Base-by-base conservation (phyloP, 1,284 basidiomycete genomes). In the Malassezia obtusa region DNA sequence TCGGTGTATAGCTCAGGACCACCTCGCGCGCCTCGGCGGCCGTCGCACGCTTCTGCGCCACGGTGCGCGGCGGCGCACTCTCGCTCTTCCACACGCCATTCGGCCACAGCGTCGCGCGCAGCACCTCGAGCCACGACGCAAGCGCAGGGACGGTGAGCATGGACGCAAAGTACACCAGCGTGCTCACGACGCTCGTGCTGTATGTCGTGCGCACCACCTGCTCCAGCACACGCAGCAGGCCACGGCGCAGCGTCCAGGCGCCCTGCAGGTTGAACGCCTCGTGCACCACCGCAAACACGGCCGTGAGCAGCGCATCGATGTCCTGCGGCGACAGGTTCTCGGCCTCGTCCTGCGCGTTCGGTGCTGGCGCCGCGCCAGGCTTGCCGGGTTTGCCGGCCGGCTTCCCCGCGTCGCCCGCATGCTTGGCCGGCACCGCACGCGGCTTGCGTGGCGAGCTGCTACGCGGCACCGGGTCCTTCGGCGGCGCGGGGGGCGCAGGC, bases 181-280 rank as follows among this genome's bases (percentile, higher is more conserved):
- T 59, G 21, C 62, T 56, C n/a, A 67, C 50, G 19, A 74, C 65
- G 19, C 63, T 64, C 9, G 54, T 44, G 15, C 63, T 59, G 52
- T 75, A 75, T 7, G 63, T 65, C 26, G 73, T 68, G 6, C 72
- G 60, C 4, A 74, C 59, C 9, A 74, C 59, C 35, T 71, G 68
- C 52, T 75, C 71, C 9, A 75, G 57, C 14, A 75, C 63, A 14
- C 68, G 64, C 50, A 75, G 56, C 58, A 75, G 67, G 24, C 73
- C 73, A 12, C 71, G 60, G 10, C 68, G 65, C 35, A 75, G 36
- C 17, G 68, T 73, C 73, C 73, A 75, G 1, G 61, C 63, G 32
- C 67, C 71, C 37, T 70, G 64, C 40, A 75, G 60, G 45, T 71
- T 65, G 48, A 74, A 72, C 1, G 73, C 73, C 47, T 74, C 72